Conservation (phyloP, 371 early-diverging fungal genomes). For the Chytridiales sp. region DNA sequence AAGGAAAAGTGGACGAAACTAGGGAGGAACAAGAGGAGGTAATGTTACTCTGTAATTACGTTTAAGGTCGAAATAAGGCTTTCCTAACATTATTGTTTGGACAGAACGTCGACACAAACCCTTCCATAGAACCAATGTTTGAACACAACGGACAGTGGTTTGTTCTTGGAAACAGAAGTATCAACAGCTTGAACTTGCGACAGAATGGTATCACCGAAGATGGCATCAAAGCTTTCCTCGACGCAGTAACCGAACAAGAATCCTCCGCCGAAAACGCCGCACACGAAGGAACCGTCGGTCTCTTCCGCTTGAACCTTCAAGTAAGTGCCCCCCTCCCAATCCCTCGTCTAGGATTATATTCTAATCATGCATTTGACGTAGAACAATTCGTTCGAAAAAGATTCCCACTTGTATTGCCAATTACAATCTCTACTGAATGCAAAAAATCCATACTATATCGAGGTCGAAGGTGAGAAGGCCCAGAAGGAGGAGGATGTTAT, state of each 20-base stretch:
- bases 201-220: slow-evolving; percentile 37
- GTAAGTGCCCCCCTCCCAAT: slow-evolving; percentile 14
- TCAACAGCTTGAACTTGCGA: slow-evolving; percentile 44
- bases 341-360: background rate
- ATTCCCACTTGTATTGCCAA: slow-evolving; percentile 21
- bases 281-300: slow-evolving; percentile 40
- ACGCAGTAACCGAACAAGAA: slow-evolving; percentile 45
- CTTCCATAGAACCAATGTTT: slow-evolving; percentile 43
- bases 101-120: slow-evolving; percentile 21
- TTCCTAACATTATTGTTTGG: too few relatives aligned
- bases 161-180: slow-evolving; percentile 46
- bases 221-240: slow-evolving; percentile 37
- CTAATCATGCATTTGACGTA: background rate
- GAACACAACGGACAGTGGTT: slow-evolving; percentile 48
- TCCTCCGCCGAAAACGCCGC: slow-evolving; percentile 33
- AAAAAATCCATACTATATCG: slow-evolving; percentile 45
- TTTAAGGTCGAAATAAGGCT: background rate
- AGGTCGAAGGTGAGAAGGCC: too few relatives aligned
- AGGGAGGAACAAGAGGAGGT: slow-evolving; percentile 52
- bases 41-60: slow-evolving; percentile 5
- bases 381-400: slow-evolving; percentile 39
- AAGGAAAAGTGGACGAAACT: slow-evolving; percentile 46
- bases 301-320: slow-evolving; percentile 40
- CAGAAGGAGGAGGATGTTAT: too few relatives aligned
- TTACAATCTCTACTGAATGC: slow-evolving; percentile 34